Base-by-base conservation (phyloP, 441 rosid species). In the Gossypium gossypioides region DNA sequence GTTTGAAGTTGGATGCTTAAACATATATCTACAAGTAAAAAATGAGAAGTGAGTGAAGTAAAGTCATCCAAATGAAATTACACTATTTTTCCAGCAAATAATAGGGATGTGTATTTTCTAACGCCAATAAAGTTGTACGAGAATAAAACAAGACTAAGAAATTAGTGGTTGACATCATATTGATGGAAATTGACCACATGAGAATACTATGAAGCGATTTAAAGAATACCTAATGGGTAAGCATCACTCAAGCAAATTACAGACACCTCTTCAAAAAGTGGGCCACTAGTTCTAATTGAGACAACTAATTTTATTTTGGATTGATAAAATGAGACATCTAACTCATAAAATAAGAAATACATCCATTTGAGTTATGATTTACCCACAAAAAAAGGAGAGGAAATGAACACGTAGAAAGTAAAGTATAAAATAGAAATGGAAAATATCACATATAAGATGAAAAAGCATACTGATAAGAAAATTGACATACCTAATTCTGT, bases 401-500 rank as follows among this genome's bases (percentile, higher is more conserved):
- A 34, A 32, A 25, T 1, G 27, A 3, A 46, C 27, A 24, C 15
- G 4, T 21, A 44, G 8, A 56, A 27, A 25, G 22, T 1, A 44
- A 68, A 37, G 15, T 27, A 58, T 25, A 34, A 69, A 63, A 44
- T 1, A 24, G 10, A 25, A 51, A 48, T 27, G 32, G 24, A 15
- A 32, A 15, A 25, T 27, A 15, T 2, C 8, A 16, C 15, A 66
- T 3, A 15, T 2, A 61, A 52, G 62, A 19, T 65, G 3, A 51
- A 71, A 55, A 63, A 3, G 5, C 18, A 16, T 37, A 55, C 0
- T 2, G 4, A 42, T n/a, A 10, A 42, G 51, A 54, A 10, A 7
- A 29, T 44, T 16, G 19, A 13, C 75, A 54, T 48, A 76, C 81
- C 78, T 40, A 65, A 50, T n/a, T 42, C 34, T 3, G 5, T 10